phyloP scores from a whole-genome alignment of 306 rosid species.

The Prunus mira region DNA sequence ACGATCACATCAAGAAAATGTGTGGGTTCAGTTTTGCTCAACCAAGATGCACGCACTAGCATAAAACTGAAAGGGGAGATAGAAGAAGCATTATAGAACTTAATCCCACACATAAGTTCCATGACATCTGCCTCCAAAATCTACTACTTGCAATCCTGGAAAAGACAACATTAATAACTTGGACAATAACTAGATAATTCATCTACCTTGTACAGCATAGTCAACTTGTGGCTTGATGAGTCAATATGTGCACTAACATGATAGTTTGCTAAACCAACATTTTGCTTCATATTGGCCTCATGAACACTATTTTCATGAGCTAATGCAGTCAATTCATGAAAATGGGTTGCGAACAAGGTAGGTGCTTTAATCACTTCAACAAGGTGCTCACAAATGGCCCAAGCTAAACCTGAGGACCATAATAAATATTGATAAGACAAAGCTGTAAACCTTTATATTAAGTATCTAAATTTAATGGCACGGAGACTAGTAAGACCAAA shows the following conservation, averaged over 20 bases:
- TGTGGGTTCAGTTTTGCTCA: constrained; percentile 12
- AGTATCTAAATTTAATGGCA: neutral
- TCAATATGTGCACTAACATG: constrained; percentile 98
- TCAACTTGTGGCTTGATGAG: constrained; percentile 78
- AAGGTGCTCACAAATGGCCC: constrained; percentile 97
- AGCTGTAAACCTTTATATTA: neutral
- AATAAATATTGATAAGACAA: constrained; percentile 21
- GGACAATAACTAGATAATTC: neutral
- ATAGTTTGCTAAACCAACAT: constrained; percentile 78
- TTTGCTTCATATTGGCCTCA: constrained; percentile 46
- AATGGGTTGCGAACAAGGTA: constrained; percentile 94
- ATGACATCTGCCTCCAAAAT: constrained; percentile 1
- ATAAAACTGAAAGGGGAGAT: neutral
- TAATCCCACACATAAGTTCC: neutral
- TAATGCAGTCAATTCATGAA: constrained; percentile 89
- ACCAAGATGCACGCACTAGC: neutral
- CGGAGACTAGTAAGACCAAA: neutral
- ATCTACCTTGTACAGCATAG: constrained; percentile 92
- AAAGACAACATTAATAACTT: neutral
- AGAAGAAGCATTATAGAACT: constrained; percentile 1
- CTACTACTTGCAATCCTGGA: neutral
- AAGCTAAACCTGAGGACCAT: constrained; percentile 79
- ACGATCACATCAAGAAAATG: constrained; percentile 15
- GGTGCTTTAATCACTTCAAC: constrained; percentile 88
- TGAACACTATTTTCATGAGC: constrained; percentile 48